Base-by-base conservation (phyloP, 805 yeast genomes). In the Kuraishia cidri region DNA sequence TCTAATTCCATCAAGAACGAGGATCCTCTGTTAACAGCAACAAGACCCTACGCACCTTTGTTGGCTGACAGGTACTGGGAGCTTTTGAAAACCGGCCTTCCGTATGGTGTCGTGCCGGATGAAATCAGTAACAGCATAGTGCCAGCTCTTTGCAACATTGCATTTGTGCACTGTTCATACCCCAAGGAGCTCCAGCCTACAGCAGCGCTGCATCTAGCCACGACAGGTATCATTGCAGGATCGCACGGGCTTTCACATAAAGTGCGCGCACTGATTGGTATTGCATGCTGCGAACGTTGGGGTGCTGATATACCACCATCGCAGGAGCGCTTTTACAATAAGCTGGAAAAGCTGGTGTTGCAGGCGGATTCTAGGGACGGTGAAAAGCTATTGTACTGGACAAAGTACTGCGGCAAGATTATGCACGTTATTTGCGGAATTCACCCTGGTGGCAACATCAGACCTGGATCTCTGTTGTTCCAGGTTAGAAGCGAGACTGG, bases 401-500 rank as follows among this genome's bases (percentile, higher is more conserved):
- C 85, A 3, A 66, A 73, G 46, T 78, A 75, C 45, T 62, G 76
- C 40, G 90, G 90, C 18, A 71, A 77, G 33, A 66, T 80, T 41
- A 78, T 80, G 84, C 79, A 75, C 50, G 80, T 80, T 29, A 72
- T 80, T 29, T 81, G 88, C 51, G 86, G 86, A 50, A 79, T 81
- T 34, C 82, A 77, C 50, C 90, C 90, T 5, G 87, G 87, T 37
- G 90, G 88, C 14, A 76, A 75, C 46, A 77, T 80, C 19, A 65
- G 82, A 43, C 80, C 75, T 21, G 74, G 74, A 17, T 66, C 69
- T 11, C 68, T 66, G 47, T 61, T 59, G 37, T 73, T 66, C 55
- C 62, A 60, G 46, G 60, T 50, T 40, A 54, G 45, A 34, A 24
- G 32, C 16, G 42, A 37, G 17, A 32, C 11, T 20, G 22, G 20